Conservation (phyloP, 2,329 filamentous ascomycete genomes). For the Colletotrichum tropicicola region DNA sequence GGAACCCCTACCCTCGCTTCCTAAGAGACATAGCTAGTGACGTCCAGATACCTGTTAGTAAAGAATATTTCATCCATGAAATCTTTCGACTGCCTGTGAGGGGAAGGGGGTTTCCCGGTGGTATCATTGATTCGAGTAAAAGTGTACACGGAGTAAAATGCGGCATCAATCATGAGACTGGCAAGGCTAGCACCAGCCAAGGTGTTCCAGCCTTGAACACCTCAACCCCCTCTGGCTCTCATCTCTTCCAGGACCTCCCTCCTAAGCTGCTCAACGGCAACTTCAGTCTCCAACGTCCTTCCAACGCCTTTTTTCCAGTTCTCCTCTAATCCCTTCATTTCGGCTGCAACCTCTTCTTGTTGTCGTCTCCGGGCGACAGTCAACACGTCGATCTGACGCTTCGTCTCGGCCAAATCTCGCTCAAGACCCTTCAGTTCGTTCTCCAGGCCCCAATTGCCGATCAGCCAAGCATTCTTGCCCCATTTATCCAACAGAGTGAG, state of each 20-base stretch:
- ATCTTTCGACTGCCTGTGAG: background rate
- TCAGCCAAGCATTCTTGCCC: constrained; percentile 92
- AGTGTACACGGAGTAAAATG: too few relatives aligned
- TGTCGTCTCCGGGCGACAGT: constrained; percentile 74
- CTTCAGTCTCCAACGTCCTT: constrained; percentile 84
- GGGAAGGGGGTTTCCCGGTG: background rate
- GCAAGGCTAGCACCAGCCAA: background rate
- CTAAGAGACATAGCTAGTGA: constrained; percentile 45
- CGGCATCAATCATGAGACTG: background rate
- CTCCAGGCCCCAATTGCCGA: constrained; percentile 84
- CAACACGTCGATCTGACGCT: constrained; percentile 76
- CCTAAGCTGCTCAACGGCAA: constrained; percentile 79
- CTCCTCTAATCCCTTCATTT: constrained; percentile 78
- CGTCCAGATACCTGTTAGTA: constrained; percentile 41
- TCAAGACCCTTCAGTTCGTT: constrained; percentile 75
- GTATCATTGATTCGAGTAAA: too few relatives aligned
- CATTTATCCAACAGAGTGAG: constrained; percentile 80
- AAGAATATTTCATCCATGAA: constrained; percentile 24
- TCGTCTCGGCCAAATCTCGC: constrained; percentile 74
- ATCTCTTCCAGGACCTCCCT: constrained; percentile 73
- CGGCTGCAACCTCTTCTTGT: constrained; percentile 77
- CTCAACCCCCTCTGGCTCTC: constrained; percentile 35
- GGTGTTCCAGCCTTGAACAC: background rate
- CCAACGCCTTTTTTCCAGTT: constrained; percentile 83
- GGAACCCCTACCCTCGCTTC: constrained; percentile 43